A percentile compares a stretch with the other conserved stretches of the same genome.
Evolutionary conservation across 345 rosid species (phyloP).

Genomic region (Diplotaxis tenuifolia): DNA sequence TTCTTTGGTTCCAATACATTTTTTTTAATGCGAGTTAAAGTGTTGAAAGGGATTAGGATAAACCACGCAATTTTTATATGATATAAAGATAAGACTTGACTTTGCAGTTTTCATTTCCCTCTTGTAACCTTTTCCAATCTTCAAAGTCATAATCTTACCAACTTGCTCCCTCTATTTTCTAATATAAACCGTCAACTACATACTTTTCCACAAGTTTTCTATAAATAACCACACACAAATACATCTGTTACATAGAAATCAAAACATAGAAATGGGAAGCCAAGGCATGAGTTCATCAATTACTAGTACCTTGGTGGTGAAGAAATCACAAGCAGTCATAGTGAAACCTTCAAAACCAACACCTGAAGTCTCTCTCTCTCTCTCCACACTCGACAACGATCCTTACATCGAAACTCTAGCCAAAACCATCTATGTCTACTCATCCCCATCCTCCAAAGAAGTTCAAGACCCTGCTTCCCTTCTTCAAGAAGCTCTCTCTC

Average conservation of each 20-base stretch:
- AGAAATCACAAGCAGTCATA: constrained; percentile 29
- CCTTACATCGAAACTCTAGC: constrained; percentile 43
- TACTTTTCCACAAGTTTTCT: neutral
- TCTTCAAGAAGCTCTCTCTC: constrained; percentile 51
- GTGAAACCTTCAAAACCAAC: constrained; percentile 51
- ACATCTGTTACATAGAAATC: neutral
- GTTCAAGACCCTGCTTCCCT: constrained; percentile 37
- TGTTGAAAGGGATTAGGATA: constrained; percentile 20
- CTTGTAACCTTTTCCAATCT: constrained; percentile 14
- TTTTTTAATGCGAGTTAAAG: neutral
- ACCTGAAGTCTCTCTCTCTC: constrained; percentile 46
- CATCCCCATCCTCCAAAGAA: neutral
- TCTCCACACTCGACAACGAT: constrained; percentile 56
- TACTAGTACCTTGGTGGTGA: constrained; percentile 30
- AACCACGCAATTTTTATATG: constrained; percentile 7
- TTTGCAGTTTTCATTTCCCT: constrained; percentile 30
- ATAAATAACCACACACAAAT: neutral
- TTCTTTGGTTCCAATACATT: neutral
- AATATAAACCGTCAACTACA: constrained; percentile 4
- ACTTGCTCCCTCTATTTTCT: constrained; percentile 10
- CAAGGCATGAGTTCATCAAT: constrained; percentile 20
- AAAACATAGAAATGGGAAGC: constrained; percentile 20
- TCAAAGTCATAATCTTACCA: constrained; percentile 39
- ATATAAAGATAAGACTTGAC: constrained; percentile 26
- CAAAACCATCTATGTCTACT: constrained; percentile 49